Percentiles rank a stretch among this genome's conserved stretches.
phyloP scores from a whole-genome alignment of 179 eudicot species.

The Dionaea muscipula region DNA sequence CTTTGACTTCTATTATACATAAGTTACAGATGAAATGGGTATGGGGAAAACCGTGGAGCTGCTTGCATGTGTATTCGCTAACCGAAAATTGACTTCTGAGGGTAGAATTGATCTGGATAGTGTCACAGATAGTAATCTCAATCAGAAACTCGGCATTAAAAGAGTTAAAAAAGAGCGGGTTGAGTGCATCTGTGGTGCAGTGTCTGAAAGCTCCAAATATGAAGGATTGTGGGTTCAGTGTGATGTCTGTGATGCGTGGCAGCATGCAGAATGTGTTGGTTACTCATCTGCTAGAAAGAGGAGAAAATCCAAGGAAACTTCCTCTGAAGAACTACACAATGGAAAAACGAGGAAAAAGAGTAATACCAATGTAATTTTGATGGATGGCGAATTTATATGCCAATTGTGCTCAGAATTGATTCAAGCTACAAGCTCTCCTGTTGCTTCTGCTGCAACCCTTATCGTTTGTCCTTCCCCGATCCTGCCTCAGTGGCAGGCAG shows the following conservation, averaged over 20 bases:
- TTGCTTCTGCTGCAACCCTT: constrained; percentile 88
- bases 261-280: constrained; percentile 89
- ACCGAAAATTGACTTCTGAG: constrained; percentile 51
- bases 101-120: constrained; percentile 15
- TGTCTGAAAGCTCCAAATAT: constrained; percentile 65
- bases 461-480: constrained; percentile 93
- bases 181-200: constrained; percentile 92
- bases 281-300: constrained; percentile 30
- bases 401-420: constrained; percentile 61
- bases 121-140: constrained; percentile 19
- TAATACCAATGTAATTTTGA: constrained; percentile 24
- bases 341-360: constrained; percentile 32
- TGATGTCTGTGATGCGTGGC: constrained; percentile 99
- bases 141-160: constrained; percentile 30
- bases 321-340: constrained; percentile 15
- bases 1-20: background rate
- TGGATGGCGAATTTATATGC: constrained; percentile 54
- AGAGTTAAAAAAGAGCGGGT: constrained; percentile 86
- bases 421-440: constrained; percentile 61
- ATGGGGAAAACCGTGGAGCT: constrained; percentile 96
- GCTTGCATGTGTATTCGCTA: constrained; percentile 78
- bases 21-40: constrained; percentile 88
- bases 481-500: constrained; percentile 93
- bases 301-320: constrained; percentile 18
- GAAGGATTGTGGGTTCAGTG: constrained; percentile 94